A percentile compares a stretch with the other conserved stretches of the same genome.
These are phyloP conservation scores for Sungouiozyma ichnusensis DNA, from an alignment of 805 yeast species.

Conservation along the genomic window DNA sequence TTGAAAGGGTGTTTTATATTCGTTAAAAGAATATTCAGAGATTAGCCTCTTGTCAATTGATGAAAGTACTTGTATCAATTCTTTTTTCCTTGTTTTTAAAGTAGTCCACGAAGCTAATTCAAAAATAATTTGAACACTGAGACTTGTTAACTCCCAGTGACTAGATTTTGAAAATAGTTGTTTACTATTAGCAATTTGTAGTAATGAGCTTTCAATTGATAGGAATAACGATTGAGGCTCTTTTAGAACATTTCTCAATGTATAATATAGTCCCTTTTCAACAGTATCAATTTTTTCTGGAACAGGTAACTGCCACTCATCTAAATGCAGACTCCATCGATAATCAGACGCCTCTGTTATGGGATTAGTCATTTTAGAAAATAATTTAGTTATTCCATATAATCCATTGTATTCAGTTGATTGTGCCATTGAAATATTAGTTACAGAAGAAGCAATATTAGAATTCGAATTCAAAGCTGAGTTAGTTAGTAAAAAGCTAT, in stretches of 20 bases:
- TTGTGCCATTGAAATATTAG: constrained; percentile 16
- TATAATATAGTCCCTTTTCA: constrained; percentile 40
- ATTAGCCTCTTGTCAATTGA: constrained; percentile 1
- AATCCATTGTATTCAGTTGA: constrained; percentile 44
- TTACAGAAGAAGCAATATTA: constrained; percentile 1
- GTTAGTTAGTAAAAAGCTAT: constrained; percentile 42
- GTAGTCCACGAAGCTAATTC: neutral
- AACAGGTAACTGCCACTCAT: constrained; percentile 63
- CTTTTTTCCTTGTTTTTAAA: neutral
- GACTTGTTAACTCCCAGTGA: constrained; percentile 13
- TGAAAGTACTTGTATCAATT: neutral
- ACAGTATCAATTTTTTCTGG: constrained; percentile 30
- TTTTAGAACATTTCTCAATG: constrained; percentile 33
- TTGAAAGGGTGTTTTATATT: constrained; percentile 9
- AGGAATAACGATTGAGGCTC: constrained; percentile 5
- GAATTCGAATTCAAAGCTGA: constrained; percentile 43
- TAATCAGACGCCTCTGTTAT: constrained; percentile 25
- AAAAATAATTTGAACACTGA: neutral
- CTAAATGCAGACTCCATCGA: constrained; percentile 68
- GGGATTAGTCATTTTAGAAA: constrained; percentile 26
- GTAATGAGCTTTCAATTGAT: neutral
- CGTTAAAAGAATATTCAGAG: constrained; percentile 5
- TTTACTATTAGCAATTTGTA: neutral
- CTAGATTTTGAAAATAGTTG: constrained; percentile 5
- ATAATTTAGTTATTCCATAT: constrained; percentile 40